Conservation (phyloP, 1,139 yeast species). For the Zhuliangozyma parablackwelliae region DNA sequence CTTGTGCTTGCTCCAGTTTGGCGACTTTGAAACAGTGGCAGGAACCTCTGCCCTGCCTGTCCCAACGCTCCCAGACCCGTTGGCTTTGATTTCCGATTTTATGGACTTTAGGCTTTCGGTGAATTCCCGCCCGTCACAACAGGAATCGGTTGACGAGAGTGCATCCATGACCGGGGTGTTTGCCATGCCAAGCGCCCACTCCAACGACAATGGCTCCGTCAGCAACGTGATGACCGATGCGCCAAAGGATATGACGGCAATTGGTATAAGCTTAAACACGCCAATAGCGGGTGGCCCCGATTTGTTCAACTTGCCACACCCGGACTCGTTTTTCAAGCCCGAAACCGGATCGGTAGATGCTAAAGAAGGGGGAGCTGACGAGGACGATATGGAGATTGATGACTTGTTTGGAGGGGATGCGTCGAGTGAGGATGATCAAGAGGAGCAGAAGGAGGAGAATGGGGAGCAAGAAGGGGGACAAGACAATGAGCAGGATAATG, state of each 20-base stretch:
- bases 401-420: constrained; percentile 38
- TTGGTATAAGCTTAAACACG: constrained; percentile 11
- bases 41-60: too few relatives aligned
- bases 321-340: constrained; percentile 12
- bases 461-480: neutral
- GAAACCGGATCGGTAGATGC: constrained; percentile 25
- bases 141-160: too few relatives aligned
- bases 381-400: constrained; percentile 30
- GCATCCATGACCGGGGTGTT: constrained; percentile 13
- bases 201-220: constrained; percentile 11
- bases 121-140: too few relatives aligned
- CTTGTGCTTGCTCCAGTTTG: constrained; percentile 56
- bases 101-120: constrained; percentile 28
- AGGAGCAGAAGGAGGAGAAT: neutral
- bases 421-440: constrained; percentile 3
- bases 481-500: neutral
- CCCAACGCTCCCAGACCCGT: constrained; percentile 19
- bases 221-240: too few relatives aligned
- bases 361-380: constrained; percentile 10
- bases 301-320: constrained; percentile 19
- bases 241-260: too few relatives aligned
- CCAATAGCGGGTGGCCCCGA: constrained; percentile 18
- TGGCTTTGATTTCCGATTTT: constrained; percentile 31
- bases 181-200: constrained; percentile 17
- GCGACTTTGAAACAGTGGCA: constrained; percentile 17